Evolutionary conservation across 495 filamentous ascomycete genomes (phyloP), one percentile per base, ranked within the genome.

Genomic region (Chaetomium fimeti): DNA sequence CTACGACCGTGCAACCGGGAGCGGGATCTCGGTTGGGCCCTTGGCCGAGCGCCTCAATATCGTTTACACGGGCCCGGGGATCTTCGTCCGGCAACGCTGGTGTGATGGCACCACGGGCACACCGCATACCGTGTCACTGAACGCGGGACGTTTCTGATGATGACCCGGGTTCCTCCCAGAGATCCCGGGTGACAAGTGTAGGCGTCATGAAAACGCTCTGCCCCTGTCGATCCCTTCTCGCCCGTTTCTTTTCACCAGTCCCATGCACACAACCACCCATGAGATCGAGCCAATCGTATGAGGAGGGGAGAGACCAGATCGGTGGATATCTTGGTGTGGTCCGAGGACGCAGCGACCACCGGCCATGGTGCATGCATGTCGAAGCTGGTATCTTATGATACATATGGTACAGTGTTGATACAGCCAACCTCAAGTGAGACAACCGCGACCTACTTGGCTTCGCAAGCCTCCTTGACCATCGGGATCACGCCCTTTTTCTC

Each of bases 401-500:
- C 54, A 57, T 28, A 7, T 25, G 20, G 5, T 29, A 59, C 54
- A 57, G 32, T 40, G 20, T 13, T 38, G 9, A 11, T 25, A 52
- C 48, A 52, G 48, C 11, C 22, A 52, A 27, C 25, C 24, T 20
- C 20, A 24, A n/a, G 45, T 20, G n/a, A 11, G n/a, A 18, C 43
- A 2, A 20, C 9, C 20, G 24, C 20, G 45, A n/a, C 25, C 24
- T 65, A 57, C 49, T 62, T 24, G 16, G 29, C 59, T 55, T 61
- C 51, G 24, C 51, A 40, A 49, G 63, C 24, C 61, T 79, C 69
- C 68, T 72, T 76, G 2, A 77, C 73, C 7, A 79, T 62, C 60
- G 61, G 70, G 5, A 60, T 67, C 24, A 79, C 62, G 60, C 64
- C 61, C 28, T 67, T 70, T 68, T 74, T 77, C 20, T 81, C 72